Base-by-base conservation (phyloP, 2,329 filamentous ascomycete genomes). In the Pestalotiopsis sp. region DNA sequence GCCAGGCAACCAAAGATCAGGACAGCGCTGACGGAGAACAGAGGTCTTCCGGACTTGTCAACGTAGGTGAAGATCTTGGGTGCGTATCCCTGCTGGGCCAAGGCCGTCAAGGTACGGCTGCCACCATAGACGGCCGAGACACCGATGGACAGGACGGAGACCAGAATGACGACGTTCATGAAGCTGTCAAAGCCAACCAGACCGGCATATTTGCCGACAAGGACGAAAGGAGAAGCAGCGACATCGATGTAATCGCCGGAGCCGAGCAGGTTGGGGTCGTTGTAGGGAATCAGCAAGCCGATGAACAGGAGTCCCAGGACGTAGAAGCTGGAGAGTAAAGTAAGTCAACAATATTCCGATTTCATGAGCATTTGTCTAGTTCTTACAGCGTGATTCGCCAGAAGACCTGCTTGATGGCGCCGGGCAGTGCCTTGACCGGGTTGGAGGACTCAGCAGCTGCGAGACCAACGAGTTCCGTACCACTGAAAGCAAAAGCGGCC, bases 381-480 rank as follows among this genome's bases (percentile, higher is more conserved):
- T 71, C 76, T 73, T 70, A 79, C 70, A 87, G 76, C 0, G 83
- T 86, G 69, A 88, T 87, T 72, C 86, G 84, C 85, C 86, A 88
- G 69, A 88, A 88, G 39, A 88, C 93, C 77, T 97, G 94, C 82
- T 96, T 97, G 75, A 95, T 91, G 4, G 94, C 94, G 1, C 89
- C 90, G 0, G 94, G 94, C 1, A 97, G 86, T 0, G 91, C 88
- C 76, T 92, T 90, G 68, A 88, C 86, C 0, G 92, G 92, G 75
- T 93, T 93, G 11, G 82, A 80, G 0, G 91, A 88, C 79, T 94
- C 92, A 6, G 91, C 91, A 0, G 91, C 91, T 3, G 91, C 91
- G 2, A 94, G 85, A 73, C 91, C 92, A n/a, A 93, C 91, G 2
- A 93, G 83, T 76, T 93, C 92, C 0, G 91, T 93, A 14, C 91